Percentiles rank a stretch among this genome's conserved stretches.
These are phyloP conservation scores for Coelastrella sp. DNA, from an alignment of 139 green algal species.

Conservation along the genomic window DNA sequence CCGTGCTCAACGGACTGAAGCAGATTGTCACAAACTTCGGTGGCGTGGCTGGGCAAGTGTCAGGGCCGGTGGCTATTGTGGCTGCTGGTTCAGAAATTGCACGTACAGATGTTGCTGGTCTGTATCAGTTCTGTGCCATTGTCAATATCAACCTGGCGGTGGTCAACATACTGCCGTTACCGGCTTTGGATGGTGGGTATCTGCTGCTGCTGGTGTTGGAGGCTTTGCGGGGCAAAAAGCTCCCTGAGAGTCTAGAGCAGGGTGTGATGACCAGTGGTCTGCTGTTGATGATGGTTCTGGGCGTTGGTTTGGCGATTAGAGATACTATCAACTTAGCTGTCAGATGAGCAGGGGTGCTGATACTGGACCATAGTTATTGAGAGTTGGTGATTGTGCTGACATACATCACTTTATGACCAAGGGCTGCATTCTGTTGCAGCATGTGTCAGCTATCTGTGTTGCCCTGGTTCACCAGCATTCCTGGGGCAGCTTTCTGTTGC, in stretches of 20 bases:
- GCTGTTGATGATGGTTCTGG: constrained; percentile 86
- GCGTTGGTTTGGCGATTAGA: constrained; percentile 84
- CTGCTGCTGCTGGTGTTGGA: constrained; percentile 90
- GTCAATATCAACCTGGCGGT: constrained; percentile 99
- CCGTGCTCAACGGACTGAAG: constrained; percentile 71
- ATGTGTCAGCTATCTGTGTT: no score
- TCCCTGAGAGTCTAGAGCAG: constrained; percentile 87
- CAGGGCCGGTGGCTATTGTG: constrained; percentile 96
- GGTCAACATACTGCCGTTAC: constrained; percentile 96
- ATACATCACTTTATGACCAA: no score
- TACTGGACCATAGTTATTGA: no score
- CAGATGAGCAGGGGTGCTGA: no score
- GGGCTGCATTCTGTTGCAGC: no score
- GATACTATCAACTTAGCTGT: constrained; percentile 83
- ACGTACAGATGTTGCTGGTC: constrained; percentile 56
- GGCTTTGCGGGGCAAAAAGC: constrained; percentile 87
- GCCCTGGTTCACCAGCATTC: no score
- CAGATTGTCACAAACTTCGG: constrained; percentile 86
- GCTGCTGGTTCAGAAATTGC: constrained; percentile 91
- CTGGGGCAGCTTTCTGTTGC: no score
- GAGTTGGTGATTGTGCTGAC: no score
- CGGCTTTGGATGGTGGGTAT: constrained; percentile 96
- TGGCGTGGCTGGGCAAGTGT: constrained; percentile 70
- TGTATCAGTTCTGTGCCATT: constrained; percentile 93
- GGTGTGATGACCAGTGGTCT: constrained; percentile 90